A percentile compares a stretch with the other conserved stretches of the same genome.
phyloP scores from a whole-genome alignment of 129 eudicot species.

The Ambrosia trifida region DNA sequence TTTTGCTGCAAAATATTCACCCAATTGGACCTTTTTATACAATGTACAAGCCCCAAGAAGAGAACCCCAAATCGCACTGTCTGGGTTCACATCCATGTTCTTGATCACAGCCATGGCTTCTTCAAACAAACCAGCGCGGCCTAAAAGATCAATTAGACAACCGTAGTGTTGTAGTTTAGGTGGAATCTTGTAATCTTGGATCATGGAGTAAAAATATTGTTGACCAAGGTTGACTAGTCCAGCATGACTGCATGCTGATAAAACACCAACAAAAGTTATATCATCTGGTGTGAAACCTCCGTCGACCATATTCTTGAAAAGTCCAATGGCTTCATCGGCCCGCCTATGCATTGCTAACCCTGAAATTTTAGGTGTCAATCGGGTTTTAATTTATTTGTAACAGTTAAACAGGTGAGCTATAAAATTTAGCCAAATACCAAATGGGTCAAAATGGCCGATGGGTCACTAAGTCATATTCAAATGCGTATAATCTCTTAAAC shows the following conservation, averaged over 20 bases:
- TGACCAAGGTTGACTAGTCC: constrained; percentile 51
- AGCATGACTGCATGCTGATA: constrained; percentile 61
- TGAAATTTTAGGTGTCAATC: neutral
- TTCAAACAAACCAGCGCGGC: no score
- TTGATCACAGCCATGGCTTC: no score
- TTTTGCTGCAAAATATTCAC: constrained; percentile 39
- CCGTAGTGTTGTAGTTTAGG: constrained; percentile 49
- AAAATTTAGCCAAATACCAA: neutral
- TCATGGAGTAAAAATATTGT: constrained; percentile 37
- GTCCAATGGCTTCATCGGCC: constrained; percentile 38
- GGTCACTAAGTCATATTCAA: neutral
- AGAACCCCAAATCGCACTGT: no score
- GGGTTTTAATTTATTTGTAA: neutral
- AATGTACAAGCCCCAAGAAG: constrained; percentile 33
- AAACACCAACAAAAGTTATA: constrained; percentile 38
- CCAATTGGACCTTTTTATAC: constrained; percentile 41
- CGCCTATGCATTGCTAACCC: constrained; percentile 54
- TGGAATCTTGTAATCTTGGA: constrained; percentile 22
- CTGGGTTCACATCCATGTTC: no score
- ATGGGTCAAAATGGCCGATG: neutral
- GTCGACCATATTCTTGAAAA: constrained; percentile 42
- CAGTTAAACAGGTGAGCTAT: neutral
- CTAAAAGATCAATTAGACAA: no score
- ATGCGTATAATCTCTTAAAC: no score
- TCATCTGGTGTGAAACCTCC: constrained; percentile 50